Percentiles rank a stretch among this genome's conserved stretches.
Conservation (phyloP, 768 basidiomycete species). For the Termitomyces bulborhizus region DNA sequence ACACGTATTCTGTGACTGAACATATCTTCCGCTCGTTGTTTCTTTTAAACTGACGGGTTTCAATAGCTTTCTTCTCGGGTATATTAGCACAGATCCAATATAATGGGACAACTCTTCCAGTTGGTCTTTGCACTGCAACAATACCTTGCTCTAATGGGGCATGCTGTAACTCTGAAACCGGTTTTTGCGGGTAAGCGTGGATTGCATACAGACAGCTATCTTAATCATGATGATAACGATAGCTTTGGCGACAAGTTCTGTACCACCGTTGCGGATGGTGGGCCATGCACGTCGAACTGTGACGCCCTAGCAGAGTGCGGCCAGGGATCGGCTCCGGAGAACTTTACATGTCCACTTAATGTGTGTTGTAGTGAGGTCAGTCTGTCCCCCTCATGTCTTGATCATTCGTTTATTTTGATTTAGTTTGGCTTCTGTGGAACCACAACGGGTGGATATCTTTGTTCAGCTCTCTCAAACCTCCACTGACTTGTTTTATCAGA, state of each 20-base stretch:
- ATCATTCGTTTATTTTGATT: background rate
- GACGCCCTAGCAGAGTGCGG: constrained; percentile 1
- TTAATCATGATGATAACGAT: background rate
- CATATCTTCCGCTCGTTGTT: background rate
- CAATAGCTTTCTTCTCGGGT: background rate
- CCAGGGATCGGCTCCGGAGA: background rate
- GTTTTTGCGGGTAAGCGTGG: background rate
- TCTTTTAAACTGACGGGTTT: background rate
- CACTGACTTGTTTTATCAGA: background rate
- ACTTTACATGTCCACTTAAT: background rate
- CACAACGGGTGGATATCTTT: background rate
- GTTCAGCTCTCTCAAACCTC: background rate
- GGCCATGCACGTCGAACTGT: background rate
- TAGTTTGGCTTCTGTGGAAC: background rate
- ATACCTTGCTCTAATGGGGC: constrained; percentile 1
- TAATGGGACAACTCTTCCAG: background rate
- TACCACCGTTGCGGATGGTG: background rate
- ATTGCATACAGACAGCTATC: background rate
- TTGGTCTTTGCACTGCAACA: background rate
- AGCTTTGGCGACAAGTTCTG: background rate
- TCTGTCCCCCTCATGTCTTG: background rate
- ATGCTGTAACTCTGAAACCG: background rate
- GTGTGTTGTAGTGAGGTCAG: background rate
- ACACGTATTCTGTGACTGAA: background rate
- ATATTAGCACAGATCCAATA: background rate